Evolutionary conservation across 106 monocot genomes (phyloP).

Genomic region (Vanilla planifolia): DNA sequence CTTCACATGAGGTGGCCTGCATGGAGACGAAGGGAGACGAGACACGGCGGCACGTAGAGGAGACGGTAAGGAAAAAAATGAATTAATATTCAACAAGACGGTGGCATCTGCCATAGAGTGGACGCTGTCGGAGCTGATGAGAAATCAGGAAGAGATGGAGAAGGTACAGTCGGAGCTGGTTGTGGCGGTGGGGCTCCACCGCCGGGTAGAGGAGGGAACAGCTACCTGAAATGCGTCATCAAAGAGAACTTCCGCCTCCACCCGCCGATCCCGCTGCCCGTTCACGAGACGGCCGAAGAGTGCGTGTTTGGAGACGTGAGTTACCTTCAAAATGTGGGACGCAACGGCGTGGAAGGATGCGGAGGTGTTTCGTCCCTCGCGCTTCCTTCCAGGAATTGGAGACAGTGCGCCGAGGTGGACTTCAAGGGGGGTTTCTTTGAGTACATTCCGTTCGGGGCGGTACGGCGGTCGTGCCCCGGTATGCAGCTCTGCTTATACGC

Average conservation of each 20-base stretch:
- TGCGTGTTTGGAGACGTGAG: slow-evolving; percentile 31
- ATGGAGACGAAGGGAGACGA: no score
- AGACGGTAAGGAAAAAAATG: no score
- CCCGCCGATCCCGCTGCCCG: slow-evolving; percentile 54
- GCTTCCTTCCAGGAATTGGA: slow-evolving; percentile 19
- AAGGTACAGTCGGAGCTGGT: slow-evolving; percentile 36
- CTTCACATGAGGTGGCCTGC: no score
- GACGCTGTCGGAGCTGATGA: slow-evolving; percentile 61
- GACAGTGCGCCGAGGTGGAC: slow-evolving; percentile 19
- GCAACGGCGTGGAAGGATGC: slow-evolving; percentile 36
- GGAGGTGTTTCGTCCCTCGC: slow-evolving; percentile 25
- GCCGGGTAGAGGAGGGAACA: slow-evolving; percentile 36
- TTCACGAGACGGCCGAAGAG: slow-evolving; percentile 41
- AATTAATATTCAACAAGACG: no score
- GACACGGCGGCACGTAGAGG: no score
- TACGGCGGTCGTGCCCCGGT: slow-evolving; percentile 41
- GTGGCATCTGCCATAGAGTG: slow-evolving; percentile 68
- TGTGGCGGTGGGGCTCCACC: slow-evolving; percentile 30
- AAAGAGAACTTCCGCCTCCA: slow-evolving; percentile 58
- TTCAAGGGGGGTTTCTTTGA: slow-evolving; percentile 42
- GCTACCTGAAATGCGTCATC: slow-evolving; percentile 34
- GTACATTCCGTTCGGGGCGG: slow-evolving; percentile 51
- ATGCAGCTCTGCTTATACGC: slow-evolving; percentile 35
- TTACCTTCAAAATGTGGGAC: slow-evolving; percentile 54
- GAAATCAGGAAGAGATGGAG: slow-evolving; percentile 23